Base-by-base conservation (phyloP, 805 yeast genomes). In the Priceomyces castillae region DNA sequence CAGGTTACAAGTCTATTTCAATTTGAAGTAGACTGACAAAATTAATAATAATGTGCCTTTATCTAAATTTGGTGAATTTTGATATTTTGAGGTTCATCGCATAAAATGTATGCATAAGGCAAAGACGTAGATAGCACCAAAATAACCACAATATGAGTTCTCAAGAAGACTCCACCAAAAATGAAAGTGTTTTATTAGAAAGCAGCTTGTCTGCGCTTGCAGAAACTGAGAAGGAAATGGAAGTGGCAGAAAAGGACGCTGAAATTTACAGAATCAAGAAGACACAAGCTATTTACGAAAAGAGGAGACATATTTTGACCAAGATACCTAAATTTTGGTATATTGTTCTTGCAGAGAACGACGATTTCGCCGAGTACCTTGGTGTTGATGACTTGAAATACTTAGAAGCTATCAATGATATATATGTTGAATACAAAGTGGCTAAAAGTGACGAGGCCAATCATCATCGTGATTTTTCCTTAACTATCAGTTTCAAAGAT, bases 271-370 rank as follows among this genome's bases (percentile, higher is more conserved):
- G 86, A 40, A 60, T 83, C 30, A 61, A 64, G 38, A 64, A 75
- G 23, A 74, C 88, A 6, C 76, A 74, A 49, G 77, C 81, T 15
- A 69, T 86, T 6, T 88, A 80, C 56, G 68, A 58, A 4, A 63
- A 74, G 44, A 71, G 97, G 52, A 72, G 86, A 18, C 67, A 54
- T 5, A 64, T 76, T n/a, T 69, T 82, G 12, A 43, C 53, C 3
- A 59, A 71, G 3, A 77, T 90, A 34, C 89, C 90, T 1, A 78
- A 78, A 49, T 90, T 92, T 62, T 92, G 98, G 98, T 84, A 86
- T 54, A 77, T 84, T 41, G 96, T 86, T 0, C 64, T 92, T 9
- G 89, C 90, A 2, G 88, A 86, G 57, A 85, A 85, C 54, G 84
- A 86, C 40, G 96, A 87, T 50, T 86, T 92, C 58, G 84, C 86